Percentiles rank a stretch among this genome's conserved stretches.
Evolutionary conservation across 306 rosid species (phyloP).

Genomic region (Medicago truncatula): MtrunA17r5.0-ANR NC_053048.1:11371001-11371500

Average conservation of each 20-base stretch:
- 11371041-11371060: constrained; percentile 38
- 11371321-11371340: constrained; percentile 49
- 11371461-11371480: constrained; percentile 2
- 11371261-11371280: constrained; percentile 43
- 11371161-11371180: constrained; percentile 40
- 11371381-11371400: constrained; percentile 50
- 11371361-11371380: constrained; percentile 31
- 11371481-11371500: constrained; percentile 25
- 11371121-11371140: constrained; percentile 39
- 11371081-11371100: too few relatives aligned
- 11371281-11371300: neutral
- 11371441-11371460: constrained; percentile 15
- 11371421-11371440: constrained; percentile 45
- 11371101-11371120: neutral
- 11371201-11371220: constrained; percentile 47
- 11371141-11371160: constrained; percentile 40
- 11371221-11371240: constrained; percentile 35
- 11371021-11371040: constrained; percentile 46
- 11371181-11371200: constrained; percentile 32
- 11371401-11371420: constrained; percentile 52
- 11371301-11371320: constrained; percentile 25
- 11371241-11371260: constrained; percentile 42
- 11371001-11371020: constrained; percentile 42
- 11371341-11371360: constrained; percentile 39
- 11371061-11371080: constrained; percentile 31